Base-by-base conservation (phyloP, 1,139 yeast species). In the Nadsonia starkeyi-henricii region DNA sequence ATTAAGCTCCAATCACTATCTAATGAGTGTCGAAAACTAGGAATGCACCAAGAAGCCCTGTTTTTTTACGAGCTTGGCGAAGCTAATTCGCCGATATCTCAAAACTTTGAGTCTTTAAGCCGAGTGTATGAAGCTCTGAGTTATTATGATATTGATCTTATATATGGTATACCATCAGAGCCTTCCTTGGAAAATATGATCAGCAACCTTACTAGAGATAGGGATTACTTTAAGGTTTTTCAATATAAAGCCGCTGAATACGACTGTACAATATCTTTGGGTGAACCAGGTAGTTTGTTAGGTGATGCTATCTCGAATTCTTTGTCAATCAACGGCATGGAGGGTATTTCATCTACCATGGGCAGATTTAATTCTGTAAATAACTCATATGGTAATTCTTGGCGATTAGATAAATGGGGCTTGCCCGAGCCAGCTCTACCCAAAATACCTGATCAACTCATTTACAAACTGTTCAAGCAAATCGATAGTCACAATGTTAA, bases 371-470 rank as follows among this genome's bases (percentile, higher is more conserved):
- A 44, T 42, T 33, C 45, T 2, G 48, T 42, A 9, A 43, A 41
- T 26, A 45, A 49, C 44, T 52, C 53, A 13, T 73, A 67, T 53
- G 69, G 75, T 48, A 74, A 81, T 73, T 73, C 79, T 0, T 85
- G 94, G 94, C 81, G 81, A 58, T 63, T 85, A 41, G 74, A 72
- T 48, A 71, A 74, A 47, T 85, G 95, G 95, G 81, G 79, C 50
- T 51, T 81, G 3, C 84, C 91, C 0, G 56, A 58, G 1, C 67
- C 75, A 0, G 56, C 55, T 2, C 52, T 51, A 0, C 60, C 72
- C 0, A 45, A 47, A 0, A 61, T 63, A 2, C 73, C 70, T 45
- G 70, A 74, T 49, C 73, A 71, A 45, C 60, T 65, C 5, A 64
- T 76, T 13, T 82, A 77, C 57, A 67, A 66, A 18, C 63, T 72